These are phyloP conservation scores for Magnolia officinalis DNA, from an alignment of 164 flowering plant species.

Conservation along the genomic window DNA sequence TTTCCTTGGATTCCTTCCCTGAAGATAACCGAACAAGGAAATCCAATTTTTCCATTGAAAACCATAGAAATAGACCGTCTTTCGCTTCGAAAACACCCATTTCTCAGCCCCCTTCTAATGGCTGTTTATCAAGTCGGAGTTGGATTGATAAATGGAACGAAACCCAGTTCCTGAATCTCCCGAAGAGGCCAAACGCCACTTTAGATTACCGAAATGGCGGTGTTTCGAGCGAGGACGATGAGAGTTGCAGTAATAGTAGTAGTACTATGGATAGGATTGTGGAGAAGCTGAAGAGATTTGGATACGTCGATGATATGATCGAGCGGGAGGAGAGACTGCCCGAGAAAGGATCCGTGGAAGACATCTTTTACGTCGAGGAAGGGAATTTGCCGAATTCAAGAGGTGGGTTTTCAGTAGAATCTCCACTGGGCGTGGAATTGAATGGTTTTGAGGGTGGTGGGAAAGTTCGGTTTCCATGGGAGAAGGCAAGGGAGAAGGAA, in stretches of 20 bases:
- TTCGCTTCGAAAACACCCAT: conserved; percentile 9
- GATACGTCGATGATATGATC: conserved; percentile 50
- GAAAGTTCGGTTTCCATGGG: conserved; percentile 76
- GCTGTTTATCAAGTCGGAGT: conserved; percentile 13
- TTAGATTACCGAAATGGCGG: conserved; percentile 38
- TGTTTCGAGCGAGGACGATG: conserved; percentile 29
- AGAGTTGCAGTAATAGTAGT: conserved; percentile 24
- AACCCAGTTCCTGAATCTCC: conserved; percentile 30
- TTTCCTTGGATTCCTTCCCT: conserved; percentile 7
- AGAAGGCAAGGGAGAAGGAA: conserved; percentile 33
- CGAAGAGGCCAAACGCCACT: conserved; percentile 37
- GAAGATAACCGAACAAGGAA: conserved; percentile 28
- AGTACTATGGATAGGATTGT: conserved; percentile 90
- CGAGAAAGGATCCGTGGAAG: conserved; percentile 81
- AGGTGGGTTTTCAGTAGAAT: conserved; percentile 68
- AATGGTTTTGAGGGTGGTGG: conserved; percentile 34
- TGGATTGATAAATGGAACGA: conserved; percentile 74
- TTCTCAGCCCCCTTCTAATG: conserved; percentile 11
- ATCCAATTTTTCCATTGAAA: conserved; percentile 16
- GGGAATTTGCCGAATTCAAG: conserved; percentile 69
- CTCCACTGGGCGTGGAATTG: conserved; percentile 42
- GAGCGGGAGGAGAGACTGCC: conserved; percentile 37
- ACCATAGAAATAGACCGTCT: conserved; percentile 6
- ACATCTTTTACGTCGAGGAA: conserved; percentile 80
- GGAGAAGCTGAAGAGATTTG: conserved; percentile 74